Conservation (phyloP, 2,329 filamentous ascomycete species). For the Myriosclerotinia duriaeana region DNA sequence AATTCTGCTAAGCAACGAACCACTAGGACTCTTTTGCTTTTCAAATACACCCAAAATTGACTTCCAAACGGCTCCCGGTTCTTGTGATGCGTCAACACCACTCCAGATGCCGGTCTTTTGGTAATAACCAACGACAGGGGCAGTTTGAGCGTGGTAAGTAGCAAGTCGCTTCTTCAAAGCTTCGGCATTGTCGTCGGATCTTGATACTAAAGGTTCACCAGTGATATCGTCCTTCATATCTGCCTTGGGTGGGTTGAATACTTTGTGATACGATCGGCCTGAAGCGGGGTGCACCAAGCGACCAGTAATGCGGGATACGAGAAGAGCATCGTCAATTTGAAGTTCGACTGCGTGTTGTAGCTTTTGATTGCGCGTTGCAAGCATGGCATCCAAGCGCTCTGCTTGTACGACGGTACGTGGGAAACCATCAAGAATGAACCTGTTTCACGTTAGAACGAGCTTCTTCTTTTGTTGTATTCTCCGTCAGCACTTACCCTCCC, state of each 20-base stretch:
- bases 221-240: conserved; percentile 95
- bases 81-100: conserved; percentile 91
- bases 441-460: conserved; percentile 43
- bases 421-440: conserved; percentile 99
- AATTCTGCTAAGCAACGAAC: conserved; percentile 41
- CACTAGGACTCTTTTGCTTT: conserved; percentile 47
- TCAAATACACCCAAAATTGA: conserved; percentile 83
- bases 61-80: conserved; percentile 95
- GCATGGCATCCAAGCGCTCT: conserved; percentile 91
- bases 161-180: conserved; percentile 90
- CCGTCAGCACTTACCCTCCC: conserved; percentile 69
- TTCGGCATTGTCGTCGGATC: conserved; percentile 94
- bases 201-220: conserved; percentile 93
- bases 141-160: conserved; percentile 93
- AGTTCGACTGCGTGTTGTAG: conserved; percentile 96
- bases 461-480: conserved; percentile 4
- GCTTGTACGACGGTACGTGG: conserved; percentile 95
- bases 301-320: conserved; percentile 94
- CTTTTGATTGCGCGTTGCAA: conserved; percentile 71
- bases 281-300: conserved; percentile 94
- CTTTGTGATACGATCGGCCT: conserved; percentile 94
- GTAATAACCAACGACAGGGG: conserved; percentile 93
- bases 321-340: conserved; percentile 89
- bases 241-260: conserved; percentile 97
- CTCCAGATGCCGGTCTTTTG: conserved; percentile 97